Evolutionary conservation across 805 yeast genomes (phyloP), one percentile per base, ranked within the genome.

Genomic region (Blastobotrys robertii): DNA sequence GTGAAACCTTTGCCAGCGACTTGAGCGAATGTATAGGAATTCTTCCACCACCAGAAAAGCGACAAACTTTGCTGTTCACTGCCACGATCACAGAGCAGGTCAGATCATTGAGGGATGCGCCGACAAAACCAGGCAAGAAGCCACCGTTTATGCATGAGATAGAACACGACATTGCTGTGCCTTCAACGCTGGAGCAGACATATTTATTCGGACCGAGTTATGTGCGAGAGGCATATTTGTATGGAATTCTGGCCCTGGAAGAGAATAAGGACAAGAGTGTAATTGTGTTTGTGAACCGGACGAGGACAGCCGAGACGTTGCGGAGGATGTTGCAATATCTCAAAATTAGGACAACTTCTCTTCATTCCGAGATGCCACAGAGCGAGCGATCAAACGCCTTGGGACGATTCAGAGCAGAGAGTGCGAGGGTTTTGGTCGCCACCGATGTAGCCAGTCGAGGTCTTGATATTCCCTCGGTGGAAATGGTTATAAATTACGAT

Each of bases 361-460:
- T 92, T 40, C 97, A 92, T 60, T 88, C 97, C 2, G 88, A 87
- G 58, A 79, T 92, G 92, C 88, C 90, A 0, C 99, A 92, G 64
- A 64, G 72, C 25, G 97, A 92, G 59, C 76, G 99, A 63, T 79
- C 90, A 16, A 86, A 84, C 59, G 84, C 97, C 0, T 67, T 92
- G 43, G 97, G 88, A 50, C 70, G 97, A 55, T 92, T 92, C 65
- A 76, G 90, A 56, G 97, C 97, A 0, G 83, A 84, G 43, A 97
- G 95, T 3, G 97, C 97, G 0, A 73, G 94, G 38, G 85, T 92
- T 1, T 66, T 92, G 43, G 80, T 92, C 12, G 96, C 97, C 6
- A 92, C 99, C 0, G 98, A 92, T 61, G 97, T 92, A 15, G 98
- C 96, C 2, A 81, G 95, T 25, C 78, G 98, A 75, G 98, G 98